phyloP scores from a whole-genome alignment of 2,329 filamentous ascomycete species.

The Allantophomopsis lycopodina region DNA sequence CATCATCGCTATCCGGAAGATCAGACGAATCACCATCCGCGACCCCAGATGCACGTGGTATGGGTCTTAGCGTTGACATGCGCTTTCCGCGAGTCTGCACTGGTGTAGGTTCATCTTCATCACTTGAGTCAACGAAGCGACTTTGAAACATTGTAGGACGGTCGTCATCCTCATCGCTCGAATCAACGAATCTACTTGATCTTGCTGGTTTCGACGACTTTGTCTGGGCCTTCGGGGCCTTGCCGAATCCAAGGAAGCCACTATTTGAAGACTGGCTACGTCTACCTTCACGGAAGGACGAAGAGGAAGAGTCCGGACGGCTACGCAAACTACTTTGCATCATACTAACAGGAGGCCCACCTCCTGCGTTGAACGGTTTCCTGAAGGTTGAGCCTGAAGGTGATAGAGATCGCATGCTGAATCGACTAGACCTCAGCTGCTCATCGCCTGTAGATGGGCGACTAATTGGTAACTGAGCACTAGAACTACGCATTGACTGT shows the following conservation, averaged over 20 bases:
- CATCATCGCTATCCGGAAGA: slow-evolving; percentile 44
- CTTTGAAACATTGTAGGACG: slow-evolving; percentile 22
- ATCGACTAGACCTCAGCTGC: slow-evolving; percentile 37
- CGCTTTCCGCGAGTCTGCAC: background rate
- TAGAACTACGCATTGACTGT: slow-evolving; percentile 16
- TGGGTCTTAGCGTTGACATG: slow-evolving; percentile 28
- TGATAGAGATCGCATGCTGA: slow-evolving; percentile 59
- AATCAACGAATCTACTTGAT: slow-evolving; percentile 18
- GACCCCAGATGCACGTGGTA: slow-evolving; percentile 26
- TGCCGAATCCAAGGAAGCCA: too few species aligned
- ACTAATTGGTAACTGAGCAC: slow-evolving; percentile 7
- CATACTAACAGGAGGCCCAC: slow-evolving; percentile 22
- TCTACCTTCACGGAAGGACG: slow-evolving; percentile 5
- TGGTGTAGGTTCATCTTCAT: slow-evolving; percentile 27
- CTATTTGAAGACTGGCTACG: too few species aligned
- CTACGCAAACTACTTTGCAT: slow-evolving; percentile 28
- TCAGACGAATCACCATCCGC: slow-evolving; percentile 48
- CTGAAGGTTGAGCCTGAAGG: slow-evolving; percentile 39
- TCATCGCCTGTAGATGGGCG: slow-evolving; percentile 19
- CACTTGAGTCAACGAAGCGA: slow-evolving; percentile 49
- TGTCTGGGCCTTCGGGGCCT: background rate
- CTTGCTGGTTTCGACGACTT: slow-evolving; percentile 7
- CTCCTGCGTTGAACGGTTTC: slow-evolving; percentile 25
- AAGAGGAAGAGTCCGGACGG: slow-evolving; percentile 21
- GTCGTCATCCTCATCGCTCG: slow-evolving; percentile 17